Base-by-base conservation (phyloP, 106 monocot genomes). In the Dendrobium huoshanense region DNA sequence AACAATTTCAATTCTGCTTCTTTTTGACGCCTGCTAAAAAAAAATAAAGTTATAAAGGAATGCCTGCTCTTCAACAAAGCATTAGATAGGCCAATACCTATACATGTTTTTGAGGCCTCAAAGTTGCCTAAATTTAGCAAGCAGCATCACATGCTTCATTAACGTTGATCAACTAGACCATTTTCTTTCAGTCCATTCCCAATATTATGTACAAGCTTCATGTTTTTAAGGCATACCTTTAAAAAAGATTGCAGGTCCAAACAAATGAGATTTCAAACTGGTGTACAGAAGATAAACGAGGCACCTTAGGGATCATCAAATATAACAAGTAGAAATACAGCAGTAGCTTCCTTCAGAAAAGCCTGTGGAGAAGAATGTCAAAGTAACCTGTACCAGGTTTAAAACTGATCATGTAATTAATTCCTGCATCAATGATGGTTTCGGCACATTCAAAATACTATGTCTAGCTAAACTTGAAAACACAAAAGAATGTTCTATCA, bases 301-400 rank as follows among this genome's bases (percentile, higher is more conserved):
- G 87, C 90, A 92, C 84, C 90, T 85, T 92, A 86, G 81, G 83
- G 82, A 85, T 94, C 94, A 92, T 98, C 92, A 98, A 92, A 94
- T 86, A 88, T 89, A 90, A 95, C 88, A 98, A 88, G 94, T 87
- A 92, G 90, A 87, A 92, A 92, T 92, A 96, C 89, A 92, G 88
- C 92, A 87, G 93, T 87, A 95, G 86, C 98, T 89, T 92, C 97
- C 89, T 92, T 95, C 37, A 37, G 37, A 37, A 37, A 90, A 89
- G 84, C 95, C 93, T 93, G 93, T 84, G 85, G 83, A 89, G 87
- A 91, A 89, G 82, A 90, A 95, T 93, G 88, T 91, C 87, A 76
- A 94, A 90, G 87, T 88, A 90, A 85, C 89, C 79, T 87, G 89
- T 90, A 89, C 86, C 85, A 89, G 75, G 82, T 91, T 91, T 81